Conservation (phyloP, 2,329 filamentous ascomycete species). For the Calonectria pseudoreteaudii region DNA sequence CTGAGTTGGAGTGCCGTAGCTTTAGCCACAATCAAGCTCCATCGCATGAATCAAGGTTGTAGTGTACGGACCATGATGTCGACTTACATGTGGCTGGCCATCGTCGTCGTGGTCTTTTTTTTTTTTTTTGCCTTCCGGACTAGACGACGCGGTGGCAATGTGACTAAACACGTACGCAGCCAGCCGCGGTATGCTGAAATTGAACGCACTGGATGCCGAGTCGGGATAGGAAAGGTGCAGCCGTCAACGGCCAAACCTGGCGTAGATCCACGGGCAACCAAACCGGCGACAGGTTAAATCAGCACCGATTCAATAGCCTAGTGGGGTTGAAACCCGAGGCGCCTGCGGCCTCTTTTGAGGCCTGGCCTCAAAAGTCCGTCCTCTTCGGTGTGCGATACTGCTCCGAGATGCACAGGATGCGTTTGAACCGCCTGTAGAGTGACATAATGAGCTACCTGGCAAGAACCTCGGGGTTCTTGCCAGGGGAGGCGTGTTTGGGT, state of each 20-base stretch:
- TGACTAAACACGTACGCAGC: conserved; percentile 2
- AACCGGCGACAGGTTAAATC: conserved; percentile 10
- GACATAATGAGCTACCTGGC: not conserved
- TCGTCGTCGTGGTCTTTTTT: not conserved
- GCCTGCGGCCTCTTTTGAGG: conserved; percentile 11
- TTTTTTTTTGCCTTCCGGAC: not conserved
- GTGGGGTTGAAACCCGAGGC: conserved; percentile 8
- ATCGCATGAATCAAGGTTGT: not conserved
- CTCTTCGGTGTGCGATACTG: not conserved
- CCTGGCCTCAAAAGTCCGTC: not conserved
- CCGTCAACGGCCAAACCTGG: conserved; percentile 7
- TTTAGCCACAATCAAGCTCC: not conserved
- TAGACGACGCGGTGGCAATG: not conserved
- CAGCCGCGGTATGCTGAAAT: conserved; percentile 5
- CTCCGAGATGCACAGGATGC: not conserved
- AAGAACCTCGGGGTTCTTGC: not conserved
- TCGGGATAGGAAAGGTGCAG: conserved; percentile 11
- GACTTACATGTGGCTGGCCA: not conserved
- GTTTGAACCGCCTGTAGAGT: not conserved
- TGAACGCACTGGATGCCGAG: not conserved
- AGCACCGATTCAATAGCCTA: conserved; percentile 16
- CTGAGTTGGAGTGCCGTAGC: not conserved
- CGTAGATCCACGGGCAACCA: conserved; percentile 28
- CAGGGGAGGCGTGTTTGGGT: not conserved
- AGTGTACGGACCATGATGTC: not conserved